These are phyloP conservation scores for Candida golubevii DNA, from an alignment of 805 yeast species.

Conservation along the genomic window DNA sequence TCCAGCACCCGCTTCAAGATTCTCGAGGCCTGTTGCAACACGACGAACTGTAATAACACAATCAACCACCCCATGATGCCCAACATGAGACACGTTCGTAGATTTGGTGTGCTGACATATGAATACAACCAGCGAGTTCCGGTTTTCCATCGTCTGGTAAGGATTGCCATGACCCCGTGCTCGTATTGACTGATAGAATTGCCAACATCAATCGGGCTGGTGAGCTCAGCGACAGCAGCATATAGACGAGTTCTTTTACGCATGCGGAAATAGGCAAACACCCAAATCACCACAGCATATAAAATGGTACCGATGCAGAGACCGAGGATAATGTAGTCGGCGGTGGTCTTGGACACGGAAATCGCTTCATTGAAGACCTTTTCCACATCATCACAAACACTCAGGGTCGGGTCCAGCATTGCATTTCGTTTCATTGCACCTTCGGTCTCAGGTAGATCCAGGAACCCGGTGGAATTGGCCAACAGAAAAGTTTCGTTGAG, in stretches of 20 bases:
- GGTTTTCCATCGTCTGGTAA: slow-evolving; percentile 3
- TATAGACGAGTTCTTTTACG: slow-evolving; percentile 3
- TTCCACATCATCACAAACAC: slow-evolving; percentile 5
- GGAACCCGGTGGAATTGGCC: not conserved
- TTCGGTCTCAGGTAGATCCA: not conserved
- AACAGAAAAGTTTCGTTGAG: slow-evolving; percentile 1
- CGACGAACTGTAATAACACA: slow-evolving; percentile 10
- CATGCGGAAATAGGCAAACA: slow-evolving; percentile 3
- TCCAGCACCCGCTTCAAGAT: not conserved
- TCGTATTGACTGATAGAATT: slow-evolving; percentile 7
- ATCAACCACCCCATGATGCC: slow-evolving; percentile 9
- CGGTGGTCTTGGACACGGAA: not conserved
- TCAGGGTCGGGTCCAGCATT: not conserved
- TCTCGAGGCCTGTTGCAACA: slow-evolving; percentile 4
- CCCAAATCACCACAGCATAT: slow-evolving; percentile 3
- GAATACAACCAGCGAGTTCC: slow-evolving; percentile 9
- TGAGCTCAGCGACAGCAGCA: not conserved
- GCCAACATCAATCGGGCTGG: slow-evolving; percentile 9
- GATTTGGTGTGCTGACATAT: slow-evolving; percentile 4
- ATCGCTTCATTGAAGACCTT: not conserved
- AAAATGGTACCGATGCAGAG: slow-evolving; percentile 3
- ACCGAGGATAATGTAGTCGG: slow-evolving; percentile 4
- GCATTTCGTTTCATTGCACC: not conserved
- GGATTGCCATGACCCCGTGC: slow-evolving; percentile 7
- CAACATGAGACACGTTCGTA: slow-evolving; percentile 5